Base-by-base conservation (phyloP, 2,329 filamentous ascomycete genomes). In the Cytospora piceicola region DNA sequence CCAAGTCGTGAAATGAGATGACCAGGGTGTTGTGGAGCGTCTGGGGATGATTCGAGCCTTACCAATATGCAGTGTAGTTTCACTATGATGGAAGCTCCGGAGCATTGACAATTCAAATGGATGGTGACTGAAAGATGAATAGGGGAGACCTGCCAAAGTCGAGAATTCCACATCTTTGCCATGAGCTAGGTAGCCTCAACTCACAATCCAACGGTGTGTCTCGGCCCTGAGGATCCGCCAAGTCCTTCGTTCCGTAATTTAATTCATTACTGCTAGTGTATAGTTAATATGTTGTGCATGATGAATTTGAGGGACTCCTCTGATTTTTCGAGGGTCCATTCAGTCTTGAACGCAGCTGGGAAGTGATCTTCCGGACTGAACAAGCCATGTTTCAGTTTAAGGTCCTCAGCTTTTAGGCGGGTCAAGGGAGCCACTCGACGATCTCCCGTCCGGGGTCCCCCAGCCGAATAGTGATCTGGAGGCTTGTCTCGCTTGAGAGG, bases 1-100 rank as follows among this genome's bases (percentile, higher is more conserved):
- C 29, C 29, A 9, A 42, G 14, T 32, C 22, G 39, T 51, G 24
- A 63, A 63, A 63, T 63, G 61, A 63, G 61, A 51, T 63, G 49
- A 30, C 49, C 53, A 54, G 61, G 61, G 20, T 32, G 20, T 20
- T 63, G 61, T 63, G 61, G 61, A 57, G 52, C 51, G 51, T 15
- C 49, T 51, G 53, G 61, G 61, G 61, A 42, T 12, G n/a, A 39
- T 30, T 20, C 39, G 53, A 27, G 39, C 42, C 61, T 54, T 57
- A 53, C 20, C 24, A 20, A 57, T 53, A 36, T 36, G 12, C 14
- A 36, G 34, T 36, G 12, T 4, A 63, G 30, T 30, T 29, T 63
- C 53, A 56, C 53, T 29, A 52, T 53, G 61, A 53, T 36, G 36
- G 30, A 5, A 5, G 15, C 36, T 29, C 61, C 53, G 61, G 27